These are phyloP conservation scores for Sordariomycetes sp. DNA, from an alignment of 2,329 filamentous ascomycete species.

Conservation along the genomic window DNA sequence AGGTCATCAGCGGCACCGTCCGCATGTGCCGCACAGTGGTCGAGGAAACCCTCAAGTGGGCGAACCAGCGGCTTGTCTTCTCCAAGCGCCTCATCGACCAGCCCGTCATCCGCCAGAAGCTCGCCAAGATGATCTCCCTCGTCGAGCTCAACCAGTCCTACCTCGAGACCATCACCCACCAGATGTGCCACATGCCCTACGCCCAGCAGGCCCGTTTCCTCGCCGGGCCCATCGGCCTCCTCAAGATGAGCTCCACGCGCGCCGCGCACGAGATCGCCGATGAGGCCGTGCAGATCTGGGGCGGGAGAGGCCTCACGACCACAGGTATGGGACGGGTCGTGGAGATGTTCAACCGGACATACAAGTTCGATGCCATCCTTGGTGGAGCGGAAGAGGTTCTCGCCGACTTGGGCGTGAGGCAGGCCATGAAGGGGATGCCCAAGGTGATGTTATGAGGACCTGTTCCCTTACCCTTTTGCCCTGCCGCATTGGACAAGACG, in stretches of 20 bases:
- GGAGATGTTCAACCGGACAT: conserved; percentile 75
- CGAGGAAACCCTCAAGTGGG: conserved; percentile 82
- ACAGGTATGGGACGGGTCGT: conserved; percentile 73
- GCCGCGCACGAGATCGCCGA: conserved; percentile 76
- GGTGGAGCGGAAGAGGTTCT: conserved; percentile 79
- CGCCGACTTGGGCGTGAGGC: conserved; percentile 69
- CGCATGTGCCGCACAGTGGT: conserved; percentile 58
- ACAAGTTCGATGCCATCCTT: conserved; percentile 71
- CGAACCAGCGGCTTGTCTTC: conserved; percentile 77
- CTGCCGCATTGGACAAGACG: background rate
- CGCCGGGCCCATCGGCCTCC: conserved; percentile 69
- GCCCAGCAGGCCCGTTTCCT: conserved; percentile 63
- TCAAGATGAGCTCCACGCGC: conserved; percentile 70
- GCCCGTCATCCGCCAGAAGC: conserved; percentile 74
- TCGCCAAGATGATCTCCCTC: conserved; percentile 79
- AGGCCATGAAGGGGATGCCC: conserved; percentile 76
- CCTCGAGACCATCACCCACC: conserved; percentile 76
- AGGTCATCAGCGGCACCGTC: conserved; percentile 35
- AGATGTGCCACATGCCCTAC: conserved; percentile 82
- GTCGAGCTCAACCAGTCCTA: conserved; percentile 76
- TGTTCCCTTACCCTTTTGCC: background rate
- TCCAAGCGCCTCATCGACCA: conserved; percentile 74
- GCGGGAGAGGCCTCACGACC: conserved; percentile 70
- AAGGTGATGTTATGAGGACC: conserved; percentile 64
- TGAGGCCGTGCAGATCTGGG: conserved; percentile 77